phyloP scores from a whole-genome alignment of 106 monocot species.

The Gastrodia elata region DNA sequence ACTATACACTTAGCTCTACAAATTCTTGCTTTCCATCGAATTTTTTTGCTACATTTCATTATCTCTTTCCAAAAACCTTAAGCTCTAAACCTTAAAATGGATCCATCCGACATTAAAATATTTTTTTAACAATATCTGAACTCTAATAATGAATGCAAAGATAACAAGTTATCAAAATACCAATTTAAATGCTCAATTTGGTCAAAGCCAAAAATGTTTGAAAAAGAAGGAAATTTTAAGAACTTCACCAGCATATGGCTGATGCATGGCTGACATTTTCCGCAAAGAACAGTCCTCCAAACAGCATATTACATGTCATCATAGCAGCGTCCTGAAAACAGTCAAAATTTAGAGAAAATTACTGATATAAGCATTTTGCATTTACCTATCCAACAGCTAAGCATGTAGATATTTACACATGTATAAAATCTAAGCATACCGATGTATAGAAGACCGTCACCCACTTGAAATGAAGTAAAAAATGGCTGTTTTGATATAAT shows the following conservation, averaged over 20 bases:
- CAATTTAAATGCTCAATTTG: not conserved
- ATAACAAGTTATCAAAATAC: not conserved
- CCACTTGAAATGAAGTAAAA: not conserved
- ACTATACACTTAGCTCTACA: too few relatives aligned
- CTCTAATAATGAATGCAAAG: not conserved
- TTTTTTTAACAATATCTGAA: not conserved
- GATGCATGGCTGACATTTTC: conserved; percentile 3
- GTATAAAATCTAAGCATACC: too few relatives aligned
- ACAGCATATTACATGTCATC: conserved; percentile 3
- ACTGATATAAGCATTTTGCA: not conserved
- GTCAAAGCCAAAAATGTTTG: not conserved
- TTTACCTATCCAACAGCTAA: not conserved
- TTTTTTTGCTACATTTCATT: too few relatives aligned
- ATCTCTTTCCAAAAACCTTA: too few relatives aligned
- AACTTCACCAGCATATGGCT: not conserved
- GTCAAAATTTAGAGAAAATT: not conserved
- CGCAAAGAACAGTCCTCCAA: not conserved
- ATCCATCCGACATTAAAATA: too few relatives aligned
- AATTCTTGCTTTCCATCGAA: too few relatives aligned
- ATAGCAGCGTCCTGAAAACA: not conserved
- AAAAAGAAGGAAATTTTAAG: not conserved
- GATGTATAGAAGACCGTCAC: too few relatives aligned
- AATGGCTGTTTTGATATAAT: not conserved
- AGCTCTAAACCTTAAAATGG: too few relatives aligned
- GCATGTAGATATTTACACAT: too few relatives aligned